These are phyloP conservation scores for Acanthamoeba castellanii DNA, from an alignment of 208 protist genomes.

Conservation along the genomic window DNA sequence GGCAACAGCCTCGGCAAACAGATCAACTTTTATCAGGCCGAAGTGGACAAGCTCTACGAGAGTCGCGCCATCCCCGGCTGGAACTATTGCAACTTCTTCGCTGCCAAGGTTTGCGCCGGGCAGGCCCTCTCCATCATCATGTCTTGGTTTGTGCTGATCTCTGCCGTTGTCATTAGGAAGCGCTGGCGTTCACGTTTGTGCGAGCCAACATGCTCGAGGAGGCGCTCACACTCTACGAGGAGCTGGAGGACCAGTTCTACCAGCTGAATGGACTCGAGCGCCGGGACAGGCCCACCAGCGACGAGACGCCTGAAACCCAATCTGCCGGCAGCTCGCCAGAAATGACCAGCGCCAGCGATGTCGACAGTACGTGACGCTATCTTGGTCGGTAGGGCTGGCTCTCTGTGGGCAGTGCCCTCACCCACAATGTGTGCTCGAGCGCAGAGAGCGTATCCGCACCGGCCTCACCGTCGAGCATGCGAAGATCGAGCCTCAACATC, in stretches of 20 bases:
- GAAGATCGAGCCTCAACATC: background rate
- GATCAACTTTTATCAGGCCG: constrained; percentile 38
- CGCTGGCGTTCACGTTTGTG: constrained; percentile 51
- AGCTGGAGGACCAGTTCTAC: constrained; percentile 54
- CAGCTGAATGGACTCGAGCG: constrained; percentile 6
- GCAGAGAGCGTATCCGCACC: constrained; percentile 1
- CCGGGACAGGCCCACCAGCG: background rate
- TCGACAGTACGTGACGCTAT: background rate
- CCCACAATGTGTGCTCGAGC: background rate
- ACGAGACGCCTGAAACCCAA: background rate
- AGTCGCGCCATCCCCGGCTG: constrained; percentile 33
- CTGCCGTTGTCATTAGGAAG: constrained; percentile 5
- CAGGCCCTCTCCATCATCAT: background rate
- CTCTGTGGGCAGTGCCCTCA: background rate
- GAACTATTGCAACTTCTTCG: constrained; percentile 70
- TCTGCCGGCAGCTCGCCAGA: background rate
- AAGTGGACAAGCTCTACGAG: constrained; percentile 64
- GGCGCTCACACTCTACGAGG: constrained; percentile 48
- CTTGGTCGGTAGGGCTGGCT: background rate
- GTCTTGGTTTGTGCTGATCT: too few relatives aligned
- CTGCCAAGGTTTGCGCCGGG: constrained; percentile 4
- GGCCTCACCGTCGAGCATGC: background rate
- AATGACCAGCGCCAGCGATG: background rate
- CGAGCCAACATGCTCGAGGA: constrained; percentile 29
- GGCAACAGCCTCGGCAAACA: constrained; percentile 12